Percentiles rank a stretch among this genome's conserved stretches.
phyloP scores from a whole-genome alignment of 1,139 yeast genomes.

The Magnusiomyces paraingens region DNA sequence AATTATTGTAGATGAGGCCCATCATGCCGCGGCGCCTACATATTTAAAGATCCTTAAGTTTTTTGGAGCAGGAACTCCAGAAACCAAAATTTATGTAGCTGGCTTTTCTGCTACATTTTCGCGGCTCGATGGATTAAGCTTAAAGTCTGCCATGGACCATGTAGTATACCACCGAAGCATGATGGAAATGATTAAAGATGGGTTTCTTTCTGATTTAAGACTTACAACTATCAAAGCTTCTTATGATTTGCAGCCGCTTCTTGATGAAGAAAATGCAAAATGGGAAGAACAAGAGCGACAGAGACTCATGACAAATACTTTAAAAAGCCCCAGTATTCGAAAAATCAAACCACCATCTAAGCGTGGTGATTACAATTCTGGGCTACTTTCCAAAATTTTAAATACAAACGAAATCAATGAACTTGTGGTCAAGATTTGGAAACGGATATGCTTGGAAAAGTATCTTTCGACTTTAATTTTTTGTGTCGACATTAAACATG shows the following conservation, averaged over 20 bases:
- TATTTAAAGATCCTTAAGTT: conserved; percentile 55
- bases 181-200: conserved; percentile 59
- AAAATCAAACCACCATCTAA: conserved; percentile 30
- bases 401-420: conserved; percentile 50
- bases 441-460: conserved; percentile 25
- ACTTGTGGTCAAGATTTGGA: conserved; percentile 54
- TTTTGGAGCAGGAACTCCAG: conserved; percentile 43
- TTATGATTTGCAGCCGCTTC: background rate
- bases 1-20: conserved; percentile 87
- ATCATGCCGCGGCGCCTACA: conserved; percentile 75
- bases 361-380: conserved; percentile 50
- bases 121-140: conserved; percentile 58
- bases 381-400: conserved; percentile 48
- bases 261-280: conserved; percentile 1
- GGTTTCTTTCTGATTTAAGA: conserved; percentile 64
- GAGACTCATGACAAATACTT: background rate
- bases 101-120: conserved; percentile 85
- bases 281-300: background rate
- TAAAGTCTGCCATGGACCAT: conserved; percentile 61
- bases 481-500: conserved; percentile 69
- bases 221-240: conserved; percentile 47
- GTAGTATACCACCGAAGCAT: conserved; percentile 66
- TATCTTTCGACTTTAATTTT: conserved; percentile 67
- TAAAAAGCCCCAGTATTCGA: conserved; percentile 32
- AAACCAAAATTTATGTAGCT: conserved; percentile 48